Percentiles rank a stretch among this genome's conserved stretches.
Evolutionary conservation across 2,329 filamentous ascomycete species (phyloP).

Genomic region (Fusarium odoratissimum): DNA sequence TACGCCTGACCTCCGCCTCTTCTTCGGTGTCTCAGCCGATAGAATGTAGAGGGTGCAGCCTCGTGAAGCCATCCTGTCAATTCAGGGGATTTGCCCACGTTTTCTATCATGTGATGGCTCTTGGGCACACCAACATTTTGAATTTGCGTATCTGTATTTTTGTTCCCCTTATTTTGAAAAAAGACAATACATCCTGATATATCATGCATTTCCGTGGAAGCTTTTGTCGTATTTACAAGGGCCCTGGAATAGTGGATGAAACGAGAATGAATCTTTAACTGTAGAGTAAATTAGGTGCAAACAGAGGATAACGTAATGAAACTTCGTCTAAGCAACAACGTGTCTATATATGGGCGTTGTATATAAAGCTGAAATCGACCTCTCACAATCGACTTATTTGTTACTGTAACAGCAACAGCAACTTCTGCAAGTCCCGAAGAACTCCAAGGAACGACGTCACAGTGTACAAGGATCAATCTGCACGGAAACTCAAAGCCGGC

Average conservation of each 20-base stretch:
- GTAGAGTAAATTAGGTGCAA: constrained; percentile 7
- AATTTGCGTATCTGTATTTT: background rate
- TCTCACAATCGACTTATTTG: constrained; percentile 14
- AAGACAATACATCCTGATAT: constrained; percentile 27
- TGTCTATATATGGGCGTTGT: background rate
- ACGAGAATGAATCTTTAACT: constrained; percentile 8
- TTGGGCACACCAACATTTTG: constrained; percentile 8
- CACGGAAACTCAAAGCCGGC: constrained; percentile 13
- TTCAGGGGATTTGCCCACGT: constrained; percentile 41
- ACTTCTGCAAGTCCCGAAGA: constrained; percentile 7
- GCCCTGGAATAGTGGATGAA: constrained; percentile 8
- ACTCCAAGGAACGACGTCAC: constrained; percentile 29
- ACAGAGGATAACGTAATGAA: background rate
- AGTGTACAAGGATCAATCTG: constrained; percentile 30
- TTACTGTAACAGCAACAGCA: background rate
- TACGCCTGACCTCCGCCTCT: constrained; percentile 23
- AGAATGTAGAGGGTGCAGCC: constrained; percentile 17
- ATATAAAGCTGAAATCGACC: constrained; percentile 3
- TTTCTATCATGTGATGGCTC: constrained; percentile 23
- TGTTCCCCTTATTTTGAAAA: background rate
- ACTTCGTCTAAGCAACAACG: background rate
- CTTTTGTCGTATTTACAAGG: constrained; percentile 3
- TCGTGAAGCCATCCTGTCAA: constrained; percentile 32
- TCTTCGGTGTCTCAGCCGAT: constrained; percentile 27
- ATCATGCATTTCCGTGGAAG: constrained; percentile 32